phyloP scores from a whole-genome alignment of 1,284 basidiomycete species.

The Crepidotus sp. region DNA sequence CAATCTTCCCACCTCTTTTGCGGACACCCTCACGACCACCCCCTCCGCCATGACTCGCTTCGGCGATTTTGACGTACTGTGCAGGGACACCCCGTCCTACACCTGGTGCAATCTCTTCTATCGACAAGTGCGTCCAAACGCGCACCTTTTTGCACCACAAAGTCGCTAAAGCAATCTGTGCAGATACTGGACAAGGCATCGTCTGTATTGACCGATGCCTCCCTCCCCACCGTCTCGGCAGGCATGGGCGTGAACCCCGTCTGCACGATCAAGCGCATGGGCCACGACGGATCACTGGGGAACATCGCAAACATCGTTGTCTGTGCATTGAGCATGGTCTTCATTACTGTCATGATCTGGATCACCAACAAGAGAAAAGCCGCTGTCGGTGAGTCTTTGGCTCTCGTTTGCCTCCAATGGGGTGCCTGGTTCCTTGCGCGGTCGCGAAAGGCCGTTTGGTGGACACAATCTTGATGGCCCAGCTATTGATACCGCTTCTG shows the following conservation, averaged over 20 bases:
- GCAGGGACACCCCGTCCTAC: slow-evolving; percentile 48
- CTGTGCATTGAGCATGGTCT: slow-evolving; percentile 51
- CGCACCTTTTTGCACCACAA: background rate
- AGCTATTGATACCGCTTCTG: background rate
- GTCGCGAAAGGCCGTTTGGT: no score
- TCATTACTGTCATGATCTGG: slow-evolving; percentile 40
- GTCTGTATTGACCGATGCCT: slow-evolving; percentile 27
- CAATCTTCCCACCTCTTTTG: slow-evolving; percentile 1
- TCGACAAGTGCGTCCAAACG: slow-evolving; percentile 34
- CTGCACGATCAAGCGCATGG: slow-evolving; percentile 44
- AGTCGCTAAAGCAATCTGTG: background rate
- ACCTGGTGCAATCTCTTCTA: slow-evolving; percentile 65
- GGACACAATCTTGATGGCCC: background rate
- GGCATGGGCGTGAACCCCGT: slow-evolving; percentile 47
- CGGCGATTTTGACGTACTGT: slow-evolving; percentile 50
- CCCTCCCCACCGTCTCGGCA: slow-evolving; percentile 26
- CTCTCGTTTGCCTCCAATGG: no score
- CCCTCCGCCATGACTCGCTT: slow-evolving; percentile 37
- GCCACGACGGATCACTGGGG: slow-evolving; percentile 44
- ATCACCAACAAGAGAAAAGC: slow-evolving; percentile 33
- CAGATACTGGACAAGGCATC: slow-evolving; percentile 20
- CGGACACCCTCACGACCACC: slow-evolving; percentile 7
- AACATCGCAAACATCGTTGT: slow-evolving; percentile 70
- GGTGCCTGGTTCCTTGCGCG: no score
- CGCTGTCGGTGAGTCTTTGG: slow-evolving; percentile 40